Percentiles rank a stretch among this genome's conserved stretches.
These are phyloP conservation scores for Micractinium conductrix DNA, from an alignment of 139 green algal genomes.

Conservation along the genomic window DNA sequence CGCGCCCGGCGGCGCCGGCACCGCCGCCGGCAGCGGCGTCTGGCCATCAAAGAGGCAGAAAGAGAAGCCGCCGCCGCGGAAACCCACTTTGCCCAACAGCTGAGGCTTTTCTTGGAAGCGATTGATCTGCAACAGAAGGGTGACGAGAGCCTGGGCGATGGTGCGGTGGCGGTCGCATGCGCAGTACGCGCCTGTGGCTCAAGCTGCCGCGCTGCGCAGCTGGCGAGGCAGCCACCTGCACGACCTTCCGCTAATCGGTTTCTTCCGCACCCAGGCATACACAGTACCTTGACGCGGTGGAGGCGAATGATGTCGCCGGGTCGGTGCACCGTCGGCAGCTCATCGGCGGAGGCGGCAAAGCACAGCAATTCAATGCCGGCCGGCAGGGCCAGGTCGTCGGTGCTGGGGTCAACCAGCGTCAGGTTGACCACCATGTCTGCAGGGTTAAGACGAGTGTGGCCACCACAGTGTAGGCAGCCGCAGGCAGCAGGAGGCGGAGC, in stretches of 20 bases:
- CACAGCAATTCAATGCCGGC: slow-evolving; percentile 43
- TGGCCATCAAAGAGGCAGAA: slow-evolving; percentile 44
- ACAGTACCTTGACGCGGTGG: slow-evolving; percentile 39
- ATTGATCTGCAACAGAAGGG: slow-evolving; percentile 3
- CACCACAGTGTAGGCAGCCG: no score
- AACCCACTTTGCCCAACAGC: slow-evolving; percentile 44
- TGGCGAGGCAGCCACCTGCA: no score
- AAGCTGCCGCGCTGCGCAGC: no score
- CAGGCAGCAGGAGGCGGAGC: neutral
- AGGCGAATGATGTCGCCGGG: slow-evolving; percentile 59
- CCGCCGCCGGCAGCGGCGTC: neutral
- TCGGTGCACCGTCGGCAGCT: slow-evolving; percentile 28
- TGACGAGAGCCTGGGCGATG: neutral
- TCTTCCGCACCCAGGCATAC: neutral
- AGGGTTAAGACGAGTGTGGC: neutral
- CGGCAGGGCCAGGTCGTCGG: neutral
- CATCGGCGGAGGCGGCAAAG: slow-evolving; percentile 32
- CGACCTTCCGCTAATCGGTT: no score
- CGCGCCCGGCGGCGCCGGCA: no score
- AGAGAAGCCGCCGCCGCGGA: neutral
- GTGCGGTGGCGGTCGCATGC: no score
- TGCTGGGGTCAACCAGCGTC: slow-evolving; percentile 46
- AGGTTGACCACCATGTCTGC: slow-evolving; percentile 53
- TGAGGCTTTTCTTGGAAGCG: slow-evolving; percentile 46
- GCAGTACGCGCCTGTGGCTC: no score